Conservation (phyloP, 2,329 filamentous ascomycete genomes). For the Fusarium sp. region DNA sequence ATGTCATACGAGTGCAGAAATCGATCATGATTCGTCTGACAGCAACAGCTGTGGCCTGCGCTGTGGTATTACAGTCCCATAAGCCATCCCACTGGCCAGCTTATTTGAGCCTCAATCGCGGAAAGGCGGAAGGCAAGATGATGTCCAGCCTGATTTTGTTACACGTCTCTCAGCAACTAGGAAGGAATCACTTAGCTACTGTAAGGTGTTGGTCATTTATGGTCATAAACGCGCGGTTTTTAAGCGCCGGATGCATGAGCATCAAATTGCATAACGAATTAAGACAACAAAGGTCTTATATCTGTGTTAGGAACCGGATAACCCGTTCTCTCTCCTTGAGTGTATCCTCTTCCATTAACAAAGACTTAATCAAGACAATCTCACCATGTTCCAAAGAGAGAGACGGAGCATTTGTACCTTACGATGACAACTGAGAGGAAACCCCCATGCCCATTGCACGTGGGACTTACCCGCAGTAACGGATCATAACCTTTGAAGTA, state of each 20-base stretch:
- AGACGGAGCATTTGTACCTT: no score
- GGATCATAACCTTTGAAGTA: neutral
- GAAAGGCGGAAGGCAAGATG: neutral
- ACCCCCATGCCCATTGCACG: neutral
- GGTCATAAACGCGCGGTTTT: conserved; percentile 5
- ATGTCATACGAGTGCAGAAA: conserved; percentile 2
- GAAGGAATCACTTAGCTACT: neutral
- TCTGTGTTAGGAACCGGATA: neutral
- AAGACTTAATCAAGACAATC: no score
- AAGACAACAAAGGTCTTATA: neutral
- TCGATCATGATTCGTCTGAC: conserved; percentile 11
- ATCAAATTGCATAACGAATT: neutral
- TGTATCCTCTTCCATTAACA: no score
- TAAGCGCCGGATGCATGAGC: neutral
- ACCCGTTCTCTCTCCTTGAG: neutral
- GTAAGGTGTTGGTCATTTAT: neutral
- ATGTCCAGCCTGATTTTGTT: neutral
- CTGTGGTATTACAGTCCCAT: conserved; percentile 4
- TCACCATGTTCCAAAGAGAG: no score
- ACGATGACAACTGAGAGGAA: neutral
- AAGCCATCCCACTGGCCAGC: neutral
- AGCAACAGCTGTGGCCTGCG: neutral
- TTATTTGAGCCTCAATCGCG: conserved; percentile 4
- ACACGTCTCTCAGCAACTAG: neutral
- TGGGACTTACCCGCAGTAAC: neutral